Conservation (phyloP, 345 rosid genomes). For the Streptanthus diversifolius region DNA sequence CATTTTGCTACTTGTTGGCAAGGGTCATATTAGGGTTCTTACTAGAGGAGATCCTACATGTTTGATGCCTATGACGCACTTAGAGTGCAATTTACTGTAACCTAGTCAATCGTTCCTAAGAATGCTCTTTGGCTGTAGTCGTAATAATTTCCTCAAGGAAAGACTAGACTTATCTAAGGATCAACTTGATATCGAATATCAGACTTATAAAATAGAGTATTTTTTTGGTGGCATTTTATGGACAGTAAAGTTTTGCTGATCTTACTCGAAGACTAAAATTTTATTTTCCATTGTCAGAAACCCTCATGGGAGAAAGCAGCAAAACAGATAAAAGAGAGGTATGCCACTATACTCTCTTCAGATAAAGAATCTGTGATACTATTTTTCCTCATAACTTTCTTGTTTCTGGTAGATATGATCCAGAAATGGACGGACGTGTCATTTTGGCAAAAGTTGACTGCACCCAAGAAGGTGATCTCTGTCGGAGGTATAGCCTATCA, state of each 20-base stretch:
- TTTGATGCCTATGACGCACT: neutral
- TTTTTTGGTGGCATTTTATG: conserved; percentile 2
- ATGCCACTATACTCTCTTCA: conserved; percentile 2
- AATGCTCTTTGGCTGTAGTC: conserved; percentile 16
- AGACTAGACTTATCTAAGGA: neutral
- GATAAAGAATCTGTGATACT: neutral
- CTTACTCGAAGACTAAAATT: neutral
- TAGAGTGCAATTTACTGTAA: neutral
- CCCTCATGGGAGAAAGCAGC: conserved; percentile 99
- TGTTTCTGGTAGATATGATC: conserved; percentile 67
- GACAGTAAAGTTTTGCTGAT: neutral
- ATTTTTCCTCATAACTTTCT: conserved; percentile 16
- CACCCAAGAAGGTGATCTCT: conserved; percentile 71
- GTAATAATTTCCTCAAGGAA: neutral
- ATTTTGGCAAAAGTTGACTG: conserved; percentile 87
- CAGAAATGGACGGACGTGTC: conserved; percentile 88
- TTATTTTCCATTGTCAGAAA: conserved; percentile 55
- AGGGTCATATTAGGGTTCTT: neutral
- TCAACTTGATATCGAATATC: conserved; percentile 2
- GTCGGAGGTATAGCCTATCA: conserved; percentile 64
- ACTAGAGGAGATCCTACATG: conserved; percentile 1
- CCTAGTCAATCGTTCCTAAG: conserved; percentile 8
- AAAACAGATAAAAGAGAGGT: conserved; percentile 77
- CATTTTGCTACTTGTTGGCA: conserved; percentile 4
- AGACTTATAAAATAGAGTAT: neutral